Conservation (phyloP, 331 rosid genomes). For the Cydonia oblonga region DNA sequence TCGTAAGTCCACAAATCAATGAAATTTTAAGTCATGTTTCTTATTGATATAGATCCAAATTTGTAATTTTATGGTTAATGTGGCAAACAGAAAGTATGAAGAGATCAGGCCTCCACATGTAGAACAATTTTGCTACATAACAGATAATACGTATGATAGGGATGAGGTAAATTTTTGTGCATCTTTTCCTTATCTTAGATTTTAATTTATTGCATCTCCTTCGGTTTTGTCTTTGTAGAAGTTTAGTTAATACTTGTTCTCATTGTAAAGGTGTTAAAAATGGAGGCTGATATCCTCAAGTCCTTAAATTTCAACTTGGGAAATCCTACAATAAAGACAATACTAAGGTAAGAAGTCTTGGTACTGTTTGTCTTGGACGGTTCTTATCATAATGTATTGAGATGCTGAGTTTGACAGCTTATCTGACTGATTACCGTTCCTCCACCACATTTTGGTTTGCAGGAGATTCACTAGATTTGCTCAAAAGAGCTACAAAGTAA, state of each 20-base stretch:
- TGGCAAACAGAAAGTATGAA: slow-evolving; percentile 60
- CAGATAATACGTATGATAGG: slow-evolving; percentile 60
- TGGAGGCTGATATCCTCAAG: slow-evolving; percentile 80
- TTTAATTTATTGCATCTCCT: not conserved
- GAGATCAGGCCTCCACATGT: slow-evolving; percentile 79
- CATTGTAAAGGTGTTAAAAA: slow-evolving; percentile 45
- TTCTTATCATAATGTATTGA: not conserved
- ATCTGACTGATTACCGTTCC: slow-evolving; percentile 2
- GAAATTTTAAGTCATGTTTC: not conserved
- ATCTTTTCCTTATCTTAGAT: not conserved
- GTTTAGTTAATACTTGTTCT: not conserved
- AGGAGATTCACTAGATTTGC: slow-evolving; percentile 56
- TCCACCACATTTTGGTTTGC: slow-evolving; percentile 14
- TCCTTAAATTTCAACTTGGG: slow-evolving; percentile 79
- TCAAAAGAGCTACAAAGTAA: slow-evolving; percentile 43
- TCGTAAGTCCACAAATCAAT: slow-evolving; percentile 41
- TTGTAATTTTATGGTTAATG: not conserved
- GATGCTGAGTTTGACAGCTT: not conserved
- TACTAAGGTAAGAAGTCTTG: slow-evolving; percentile 46
- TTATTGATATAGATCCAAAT: not conserved
- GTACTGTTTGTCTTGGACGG: not conserved
- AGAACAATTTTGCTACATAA: slow-evolving; percentile 70
- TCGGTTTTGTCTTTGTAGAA: not conserved
- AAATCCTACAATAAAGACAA: slow-evolving; percentile 67
- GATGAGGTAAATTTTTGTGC: slow-evolving; percentile 38